Percentiles rank a stretch among this genome's conserved stretches.
phyloP scores from a whole-genome alignment of 176 grass and related monocot species.

The Microstegium vimineum region DNA sequence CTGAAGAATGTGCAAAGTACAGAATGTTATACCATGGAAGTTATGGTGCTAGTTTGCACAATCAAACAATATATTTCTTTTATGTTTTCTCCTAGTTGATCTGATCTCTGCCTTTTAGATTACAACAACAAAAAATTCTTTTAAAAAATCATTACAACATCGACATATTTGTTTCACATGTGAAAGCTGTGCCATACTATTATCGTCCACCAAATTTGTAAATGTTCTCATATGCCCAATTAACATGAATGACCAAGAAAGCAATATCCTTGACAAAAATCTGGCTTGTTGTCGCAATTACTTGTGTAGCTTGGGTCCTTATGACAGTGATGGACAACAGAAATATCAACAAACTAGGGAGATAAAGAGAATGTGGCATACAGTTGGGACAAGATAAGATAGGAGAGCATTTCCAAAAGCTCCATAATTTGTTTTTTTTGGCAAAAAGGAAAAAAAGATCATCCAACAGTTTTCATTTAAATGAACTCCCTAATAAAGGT shows the following conservation, averaged over 20 bases:
- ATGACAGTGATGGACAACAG: neutral
- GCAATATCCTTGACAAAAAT: neutral
- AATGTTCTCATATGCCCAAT: too few relatives aligned
- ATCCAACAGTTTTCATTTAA: neutral
- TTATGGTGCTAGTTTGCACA: neutral
- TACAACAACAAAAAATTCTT: neutral
- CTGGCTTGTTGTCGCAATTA: neutral
- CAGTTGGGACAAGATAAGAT: neutral
- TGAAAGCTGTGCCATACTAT: neutral
- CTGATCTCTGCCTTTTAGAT: neutral
- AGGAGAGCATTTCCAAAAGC: neutral
- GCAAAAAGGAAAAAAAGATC: neutral
- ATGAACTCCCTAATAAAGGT: neutral
- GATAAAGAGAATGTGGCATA: neutral
- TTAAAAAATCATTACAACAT: neutral
- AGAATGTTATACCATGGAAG: neutral
- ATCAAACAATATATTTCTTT: neutral
- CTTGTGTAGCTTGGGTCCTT: neutral
- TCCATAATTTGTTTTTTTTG: neutral
- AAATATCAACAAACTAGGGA: neutral
- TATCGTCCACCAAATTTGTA: neutral
- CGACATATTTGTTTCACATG: neutral
- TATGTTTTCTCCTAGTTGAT: neutral
- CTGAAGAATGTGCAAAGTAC: neutral
- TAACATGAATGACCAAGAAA: neutral